phyloP scores from a whole-genome alignment of 768 basidiomycete species.

The Lentinula edodes region DNA sequence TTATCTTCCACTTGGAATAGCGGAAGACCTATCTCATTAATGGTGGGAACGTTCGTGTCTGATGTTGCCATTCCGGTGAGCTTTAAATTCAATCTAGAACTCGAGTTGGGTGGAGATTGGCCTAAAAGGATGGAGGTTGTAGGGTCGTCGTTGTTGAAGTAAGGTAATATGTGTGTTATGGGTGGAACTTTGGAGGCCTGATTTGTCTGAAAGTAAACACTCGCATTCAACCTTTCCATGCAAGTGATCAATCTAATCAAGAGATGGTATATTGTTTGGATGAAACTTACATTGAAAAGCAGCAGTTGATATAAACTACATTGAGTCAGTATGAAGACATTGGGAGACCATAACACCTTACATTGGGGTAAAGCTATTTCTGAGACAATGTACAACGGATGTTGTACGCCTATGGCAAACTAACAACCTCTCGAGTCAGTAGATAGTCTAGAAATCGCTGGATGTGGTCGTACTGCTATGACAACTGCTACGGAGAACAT shows the following conservation, averaged over 20 bases:
- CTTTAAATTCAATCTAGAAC: background rate
- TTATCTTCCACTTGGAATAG: background rate
- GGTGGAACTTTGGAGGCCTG: background rate
- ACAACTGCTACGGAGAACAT: background rate
- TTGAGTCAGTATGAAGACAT: background rate
- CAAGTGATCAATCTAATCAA: background rate
- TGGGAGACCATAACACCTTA: background rate
- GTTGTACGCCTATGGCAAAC: background rate
- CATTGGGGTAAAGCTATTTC: background rate
- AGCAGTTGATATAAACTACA: constrained; percentile 3
- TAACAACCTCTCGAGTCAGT: background rate
- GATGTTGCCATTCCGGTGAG: background rate
- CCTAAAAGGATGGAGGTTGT: background rate
- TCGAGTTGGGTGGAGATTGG: background rate
- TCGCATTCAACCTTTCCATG: background rate
- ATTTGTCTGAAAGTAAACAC: background rate
- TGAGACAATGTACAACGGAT: background rate
- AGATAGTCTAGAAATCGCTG: background rate
- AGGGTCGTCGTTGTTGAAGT: background rate
- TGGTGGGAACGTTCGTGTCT: background rate
- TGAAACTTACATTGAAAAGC: background rate
- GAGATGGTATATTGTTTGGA: background rate
- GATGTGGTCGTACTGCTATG: background rate
- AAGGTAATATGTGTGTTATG: background rate
- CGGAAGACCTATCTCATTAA: constrained; percentile 6